phyloP scores from a whole-genome alignment of 2,329 filamentous ascomycete species.

The Colletotrichum sp. region DNA sequence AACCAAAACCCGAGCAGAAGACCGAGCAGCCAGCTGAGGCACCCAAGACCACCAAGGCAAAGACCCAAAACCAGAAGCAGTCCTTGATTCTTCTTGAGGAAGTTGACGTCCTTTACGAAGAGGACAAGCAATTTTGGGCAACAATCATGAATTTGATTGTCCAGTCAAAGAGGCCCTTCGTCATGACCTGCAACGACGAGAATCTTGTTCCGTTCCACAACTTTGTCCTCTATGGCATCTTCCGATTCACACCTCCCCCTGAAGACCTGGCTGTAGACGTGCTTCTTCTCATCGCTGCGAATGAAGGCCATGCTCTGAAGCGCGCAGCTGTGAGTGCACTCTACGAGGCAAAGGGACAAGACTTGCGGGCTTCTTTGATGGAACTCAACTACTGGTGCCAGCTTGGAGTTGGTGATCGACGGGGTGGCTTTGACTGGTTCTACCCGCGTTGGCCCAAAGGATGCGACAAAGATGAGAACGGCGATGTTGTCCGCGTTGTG shows the following conservation, averaged over 20 bases:
- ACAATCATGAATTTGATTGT: conserved; percentile 79
- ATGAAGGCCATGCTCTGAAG: conserved; percentile 82
- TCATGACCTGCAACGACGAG: conserved; percentile 96
- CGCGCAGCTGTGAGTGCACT: conserved; percentile 71
- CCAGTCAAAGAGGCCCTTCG: conserved; percentile 88
- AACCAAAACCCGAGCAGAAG: conserved; percentile 25
- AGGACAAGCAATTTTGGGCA: conserved; percentile 94
- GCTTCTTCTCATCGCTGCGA: conserved; percentile 80
- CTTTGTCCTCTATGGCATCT: conserved; percentile 83
- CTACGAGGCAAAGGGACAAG: conserved; percentile 71
- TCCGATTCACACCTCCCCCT: conserved; percentile 75
- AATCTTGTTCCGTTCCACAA: conserved; percentile 75
- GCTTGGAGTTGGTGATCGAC: conserved; percentile 88
- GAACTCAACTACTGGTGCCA: conserved; percentile 98
- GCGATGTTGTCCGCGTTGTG: conserved; percentile 75
- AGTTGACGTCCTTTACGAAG: conserved; percentile 90
- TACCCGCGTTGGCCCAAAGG: conserved; percentile 78
- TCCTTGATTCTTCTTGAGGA: conserved; percentile 95
- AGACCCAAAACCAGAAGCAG: conserved; percentile 74
- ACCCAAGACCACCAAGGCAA: conserved; percentile 27
- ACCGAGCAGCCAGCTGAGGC: background rate
- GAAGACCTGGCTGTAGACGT: conserved; percentile 77
- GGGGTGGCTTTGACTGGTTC: conserved; percentile 90
- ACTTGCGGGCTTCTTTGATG: conserved; percentile 80
- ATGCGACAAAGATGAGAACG: conserved; percentile 69